These are phyloP conservation scores for Chloropicon primus DNA, from an alignment of 139 green algal species.

Conservation along the genomic window DNA sequence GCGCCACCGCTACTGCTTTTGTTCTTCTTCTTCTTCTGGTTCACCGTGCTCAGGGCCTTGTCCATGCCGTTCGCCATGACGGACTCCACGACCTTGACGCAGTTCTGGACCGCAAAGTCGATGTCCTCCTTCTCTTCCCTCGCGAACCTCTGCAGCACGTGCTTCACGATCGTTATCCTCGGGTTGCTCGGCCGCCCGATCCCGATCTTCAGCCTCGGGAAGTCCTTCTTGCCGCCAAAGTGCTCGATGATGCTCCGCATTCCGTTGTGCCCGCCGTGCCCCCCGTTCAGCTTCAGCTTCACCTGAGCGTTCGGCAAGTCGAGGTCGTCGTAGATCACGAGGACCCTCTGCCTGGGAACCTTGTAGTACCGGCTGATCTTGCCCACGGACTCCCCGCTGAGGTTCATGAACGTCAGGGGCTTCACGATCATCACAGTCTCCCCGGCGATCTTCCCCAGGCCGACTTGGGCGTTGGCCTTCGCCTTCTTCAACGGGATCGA, in stretches of 20 bases:
- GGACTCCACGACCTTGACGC: not conserved
- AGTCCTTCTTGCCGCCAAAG: constrained; percentile 47
- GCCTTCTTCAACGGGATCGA: not conserved
- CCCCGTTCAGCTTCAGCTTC: constrained; percentile 54
- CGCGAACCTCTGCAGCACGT: constrained; percentile 62
- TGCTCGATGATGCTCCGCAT: constrained; percentile 70
- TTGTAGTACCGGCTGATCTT: constrained; percentile 57
- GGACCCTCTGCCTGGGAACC: constrained; percentile 23
- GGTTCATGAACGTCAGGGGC: constrained; percentile 87
- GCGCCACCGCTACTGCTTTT: too few relatives aligned
- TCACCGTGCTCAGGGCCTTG: constrained; percentile 28
- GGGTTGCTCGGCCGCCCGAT: constrained; percentile 55
- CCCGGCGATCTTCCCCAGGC: not conserved
- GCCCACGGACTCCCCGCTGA: constrained; percentile 57
- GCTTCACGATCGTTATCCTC: constrained; percentile 30
- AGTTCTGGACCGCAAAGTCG: constrained; percentile 28
- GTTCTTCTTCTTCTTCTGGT: not conserved
- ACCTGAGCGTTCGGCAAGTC: constrained; percentile 41
- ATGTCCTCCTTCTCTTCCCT: constrained; percentile 49
- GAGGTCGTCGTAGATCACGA: constrained; percentile 79
- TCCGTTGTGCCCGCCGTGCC: constrained; percentile 89
- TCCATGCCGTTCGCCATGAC: constrained; percentile 9
- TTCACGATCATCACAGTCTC: constrained; percentile 57
- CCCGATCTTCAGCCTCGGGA: constrained; percentile 58
- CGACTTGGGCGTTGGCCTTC: not conserved